Evolutionary conservation across 495 filamentous ascomycete genomes (phyloP), one percentile per base, ranked within the genome.

Genomic region (Annulohypoxylon stygium): DNA sequence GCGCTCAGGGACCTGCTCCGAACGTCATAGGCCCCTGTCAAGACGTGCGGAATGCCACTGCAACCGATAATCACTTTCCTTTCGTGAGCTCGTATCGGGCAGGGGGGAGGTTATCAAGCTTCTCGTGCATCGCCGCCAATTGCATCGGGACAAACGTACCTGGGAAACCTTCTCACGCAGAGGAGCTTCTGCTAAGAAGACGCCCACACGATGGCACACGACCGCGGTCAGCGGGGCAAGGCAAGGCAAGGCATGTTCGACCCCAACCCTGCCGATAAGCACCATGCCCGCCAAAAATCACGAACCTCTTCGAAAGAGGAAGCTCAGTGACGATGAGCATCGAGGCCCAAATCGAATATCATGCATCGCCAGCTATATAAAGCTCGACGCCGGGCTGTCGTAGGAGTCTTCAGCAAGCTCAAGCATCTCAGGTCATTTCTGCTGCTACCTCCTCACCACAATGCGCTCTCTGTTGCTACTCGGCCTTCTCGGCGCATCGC

Each of bases 391-490:
- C 30, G 61, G 36, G 10, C 69, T 33, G n/a, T 57, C 18, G 9
- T 62, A 50, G 25, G 33, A 63, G 45, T 3, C 20, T 66, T 48
- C 33, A 33, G n/a, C 60, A 62, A 59, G 65, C 64, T 25, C 67
- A 39, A 67, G 61, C 60, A 58, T 51, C 51, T 60, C 64, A 71
- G 65, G 65, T 60, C 61, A 54, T 43, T 47, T 30, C 47, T 16
- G 60, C 50, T 68, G 53, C 72, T 73, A 69, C 48, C 25, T 54
- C 48, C 54, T 67, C 65, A 55, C 39, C 66, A 79, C 61, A 34
- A 79, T 81, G 70, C 74, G 73, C 70, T 81, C 77, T 25, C 54
- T 78, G 37, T 43, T 81, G 23, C 55, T 81, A 34, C 76, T 81
- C 41, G 78, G 79, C 59, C 78, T 81, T 66, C 75, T 79, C 48